These are phyloP conservation scores for Fennellomyces sp. DNA, from an alignment of 371 early-diverging fungal genomes.

Conservation along the genomic window DNA sequence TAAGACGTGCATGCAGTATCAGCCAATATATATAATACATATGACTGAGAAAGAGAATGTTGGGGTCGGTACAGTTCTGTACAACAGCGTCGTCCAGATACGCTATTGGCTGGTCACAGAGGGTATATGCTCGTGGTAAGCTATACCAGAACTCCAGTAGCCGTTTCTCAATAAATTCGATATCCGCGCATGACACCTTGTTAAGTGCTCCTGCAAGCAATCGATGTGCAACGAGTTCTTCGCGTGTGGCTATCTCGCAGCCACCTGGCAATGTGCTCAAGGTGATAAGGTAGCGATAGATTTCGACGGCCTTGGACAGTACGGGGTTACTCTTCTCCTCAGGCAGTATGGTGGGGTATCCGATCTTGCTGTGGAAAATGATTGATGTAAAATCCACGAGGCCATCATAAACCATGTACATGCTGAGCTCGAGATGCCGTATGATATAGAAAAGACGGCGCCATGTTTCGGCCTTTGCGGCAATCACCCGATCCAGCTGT, in stretches of 20 bases:
- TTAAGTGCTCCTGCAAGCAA: slow-evolving; percentile 29
- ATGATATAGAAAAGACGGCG: slow-evolving; percentile 35
- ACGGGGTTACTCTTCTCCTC: slow-evolving; percentile 17
- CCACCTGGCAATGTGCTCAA: slow-evolving; percentile 18
- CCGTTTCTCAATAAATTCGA: slow-evolving; percentile 32
- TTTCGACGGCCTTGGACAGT: slow-evolving; percentile 1
- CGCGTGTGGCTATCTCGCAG: slow-evolving; percentile 19
- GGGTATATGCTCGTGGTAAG: slow-evolving; percentile 22
- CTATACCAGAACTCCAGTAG: slow-evolving; percentile 33
- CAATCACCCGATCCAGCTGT: neutral
- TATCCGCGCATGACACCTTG: slow-evolving; percentile 14
- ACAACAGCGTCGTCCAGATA: slow-evolving; percentile 36
- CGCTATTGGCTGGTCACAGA: slow-evolving; percentile 30
- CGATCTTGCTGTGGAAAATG: slow-evolving; percentile 33
- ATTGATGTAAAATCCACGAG: slow-evolving; percentile 22
- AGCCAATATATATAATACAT: slow-evolving; percentile 39
- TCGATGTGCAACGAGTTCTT: slow-evolving; percentile 22
- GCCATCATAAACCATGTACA: slow-evolving; percentile 32
- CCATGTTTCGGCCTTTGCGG: slow-evolving; percentile 40
- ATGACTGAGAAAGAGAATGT: slow-evolving; percentile 34
- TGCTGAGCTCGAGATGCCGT: slow-evolving; percentile 28
- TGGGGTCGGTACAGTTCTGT: slow-evolving; percentile 27
- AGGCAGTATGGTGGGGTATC: slow-evolving; percentile 27
- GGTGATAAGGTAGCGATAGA: slow-evolving; percentile 26
- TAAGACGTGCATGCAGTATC: slow-evolving; percentile 28